Evolutionary conservation across 2,329 filamentous ascomycete genomes (phyloP).

Genomic region (Monosporascus sp.): DNA sequence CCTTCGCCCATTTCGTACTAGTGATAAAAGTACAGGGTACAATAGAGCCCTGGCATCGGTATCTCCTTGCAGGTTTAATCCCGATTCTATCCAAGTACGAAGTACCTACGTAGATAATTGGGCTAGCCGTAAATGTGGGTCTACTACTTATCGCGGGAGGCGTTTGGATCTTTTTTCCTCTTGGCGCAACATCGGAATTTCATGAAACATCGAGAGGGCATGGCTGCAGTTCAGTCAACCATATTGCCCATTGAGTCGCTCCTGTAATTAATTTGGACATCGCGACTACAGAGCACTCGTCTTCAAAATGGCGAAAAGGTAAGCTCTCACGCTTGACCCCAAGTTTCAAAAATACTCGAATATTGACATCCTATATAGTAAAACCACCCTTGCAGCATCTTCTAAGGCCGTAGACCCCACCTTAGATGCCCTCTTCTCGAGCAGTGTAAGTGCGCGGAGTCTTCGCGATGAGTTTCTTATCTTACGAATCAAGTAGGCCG

Average conservation of each 20-base stretch:
- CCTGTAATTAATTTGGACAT: not conserved
- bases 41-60: not conserved
- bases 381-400: conserved; percentile 35
- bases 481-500: conserved; percentile 32
- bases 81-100: not conserved
- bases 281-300: not conserved
- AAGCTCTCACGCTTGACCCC: conserved; percentile 1
- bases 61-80: not conserved
- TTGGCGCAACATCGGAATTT: too few species aligned
- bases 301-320: conserved; percentile 28
- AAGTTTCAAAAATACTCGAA: not conserved
- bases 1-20: not conserved
- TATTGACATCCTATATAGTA: conserved; percentile 25
- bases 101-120: too few species aligned
- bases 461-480: conserved; percentile 2
- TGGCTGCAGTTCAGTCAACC: not conserved
- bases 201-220: too few species aligned
- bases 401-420: conserved; percentile 60
- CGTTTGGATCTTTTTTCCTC: too few species aligned
- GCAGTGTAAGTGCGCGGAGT: conserved; percentile 54
- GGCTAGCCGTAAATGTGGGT: too few species aligned
- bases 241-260: too few species aligned
- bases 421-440: conserved; percentile 64
- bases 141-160: not conserved
- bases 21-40: too few species aligned